Evolutionary conservation across 352 stramenopile species (phyloP), one percentile per base, ranked within the genome.

Genomic region (Phytophthora tubulina): DNA sequence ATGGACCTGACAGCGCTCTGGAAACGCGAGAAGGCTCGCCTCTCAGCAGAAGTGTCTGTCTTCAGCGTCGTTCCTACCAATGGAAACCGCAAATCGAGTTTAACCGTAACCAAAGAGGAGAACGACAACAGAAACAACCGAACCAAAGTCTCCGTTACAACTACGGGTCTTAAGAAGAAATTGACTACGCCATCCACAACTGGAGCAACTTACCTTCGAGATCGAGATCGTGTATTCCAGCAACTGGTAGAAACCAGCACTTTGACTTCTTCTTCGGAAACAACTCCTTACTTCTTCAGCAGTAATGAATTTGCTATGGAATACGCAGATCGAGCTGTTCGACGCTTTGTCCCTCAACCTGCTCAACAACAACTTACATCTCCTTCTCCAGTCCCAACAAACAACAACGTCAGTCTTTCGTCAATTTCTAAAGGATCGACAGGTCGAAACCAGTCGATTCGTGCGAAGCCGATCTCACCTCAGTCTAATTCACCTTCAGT

Each of bases 251-350:
- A 86, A 21, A 70, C 78, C 21, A 88, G 80, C 54, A 68, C 78
- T 4, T 46, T 75, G 4, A 72, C 36, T 10, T 58, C 33, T 1
- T 38, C 59, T 0, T 38, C 58, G 3, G 56, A 73, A 2, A 38
- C 63, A 0, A 36, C 67, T 2, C 45, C 65, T 27, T 61, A 59
- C 6, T 64, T 78, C n/a, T 72, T 68, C 17, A 71, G 79, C 46
- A 67, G 49, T 42, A 92, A 92, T 50, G 82, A 89, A 56, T 90
- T 92, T 44, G 83, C 84, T 5, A 84, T 88, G 38, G 84, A 92
- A 46, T 92, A 88, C 53, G 79, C 82, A 0, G 81, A 88, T 30
- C 79, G 77, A 32, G 84, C 79, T 21, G 59, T 60, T 30, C 49
- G 51, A 14, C 59, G 67, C 4, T 65, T 64, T n/a, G 32, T 68